A percentile compares a stretch with the other conserved stretches of the same genome.
phyloP scores from a whole-genome alignment of 345 rosid species.

The Arabis alpina region DNA sequence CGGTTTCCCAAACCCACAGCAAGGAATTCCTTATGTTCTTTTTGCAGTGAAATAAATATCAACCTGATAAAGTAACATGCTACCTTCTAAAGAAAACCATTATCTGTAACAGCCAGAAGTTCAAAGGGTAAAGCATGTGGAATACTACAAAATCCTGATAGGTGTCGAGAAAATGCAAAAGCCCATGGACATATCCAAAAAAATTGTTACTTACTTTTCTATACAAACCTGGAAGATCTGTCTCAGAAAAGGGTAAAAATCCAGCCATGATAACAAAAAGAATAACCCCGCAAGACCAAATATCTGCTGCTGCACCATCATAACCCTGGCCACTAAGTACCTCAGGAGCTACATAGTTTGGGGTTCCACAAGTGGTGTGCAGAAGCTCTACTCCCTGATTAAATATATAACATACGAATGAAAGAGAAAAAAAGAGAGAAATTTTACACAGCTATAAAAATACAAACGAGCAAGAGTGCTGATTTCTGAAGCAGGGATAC shows the following conservation, averaged over 20 bases:
- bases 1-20: neutral
- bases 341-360: slow-evolving; percentile 98
- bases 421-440: slow-evolving; percentile 22
- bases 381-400: slow-evolving; percentile 90
- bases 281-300: slow-evolving; percentile 97
- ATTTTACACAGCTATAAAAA: slow-evolving; percentile 4
- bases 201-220: slow-evolving; percentile 56
- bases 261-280: slow-evolving; percentile 91
- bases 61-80: neutral
- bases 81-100: neutral
- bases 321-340: slow-evolving; percentile 69
- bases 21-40: neutral
- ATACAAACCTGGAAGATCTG: slow-evolving; percentile 76
- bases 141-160: neutral
- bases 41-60: neutral
- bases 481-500: neutral
- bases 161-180: neutral
- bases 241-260: slow-evolving; percentile 77
- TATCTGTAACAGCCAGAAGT: neutral
- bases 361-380: slow-evolving; percentile 96
- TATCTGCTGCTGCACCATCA: slow-evolving; percentile 88
- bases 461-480: slow-evolving; percentile 1
- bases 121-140: neutral
- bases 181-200: neutral
- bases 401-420: slow-evolving; percentile 36